Conservation (phyloP, 1,284 basidiomycete genomes). For the Ganoderma sinense region DNA sequence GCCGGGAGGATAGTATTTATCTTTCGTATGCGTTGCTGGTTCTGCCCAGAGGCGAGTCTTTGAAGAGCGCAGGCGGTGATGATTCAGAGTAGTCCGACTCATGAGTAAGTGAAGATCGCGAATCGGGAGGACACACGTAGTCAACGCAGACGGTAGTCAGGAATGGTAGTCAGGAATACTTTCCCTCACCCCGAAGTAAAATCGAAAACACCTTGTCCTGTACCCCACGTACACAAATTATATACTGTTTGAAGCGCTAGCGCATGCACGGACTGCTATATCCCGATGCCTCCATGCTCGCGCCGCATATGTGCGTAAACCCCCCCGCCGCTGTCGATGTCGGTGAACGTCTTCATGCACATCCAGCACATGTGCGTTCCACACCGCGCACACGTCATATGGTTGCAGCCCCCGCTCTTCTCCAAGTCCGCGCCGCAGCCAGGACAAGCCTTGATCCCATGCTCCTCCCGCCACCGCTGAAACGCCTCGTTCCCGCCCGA, state of each 20-base stretch:
- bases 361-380: constrained; percentile 34
- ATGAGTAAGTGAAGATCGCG: not conserved
- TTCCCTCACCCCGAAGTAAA: not conserved
- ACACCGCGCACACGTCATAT: constrained; percentile 29
- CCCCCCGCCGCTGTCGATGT: constrained; percentile 23
- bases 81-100: not conserved
- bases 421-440: constrained; percentile 42
- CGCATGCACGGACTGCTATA: not conserved
- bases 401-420: constrained; percentile 40
- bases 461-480: constrained; percentile 38
- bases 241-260: not conserved
- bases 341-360: constrained; percentile 30
- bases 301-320: constrained; percentile 31
- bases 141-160: not conserved
- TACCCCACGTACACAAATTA: not conserved
- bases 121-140: not conserved
- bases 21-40: constrained; percentile 36
- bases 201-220: not conserved
- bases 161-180: not conserved
- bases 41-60: not conserved
- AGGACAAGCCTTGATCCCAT: constrained; percentile 45
- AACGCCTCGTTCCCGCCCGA: constrained; percentile 35
- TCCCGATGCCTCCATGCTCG: constrained; percentile 24
- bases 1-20: constrained; percentile 39
- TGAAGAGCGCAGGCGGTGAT: not conserved